Evolutionary conservation across 1,284 basidiomycete species (phyloP).

Genomic region (Chiua sp.): DNA sequence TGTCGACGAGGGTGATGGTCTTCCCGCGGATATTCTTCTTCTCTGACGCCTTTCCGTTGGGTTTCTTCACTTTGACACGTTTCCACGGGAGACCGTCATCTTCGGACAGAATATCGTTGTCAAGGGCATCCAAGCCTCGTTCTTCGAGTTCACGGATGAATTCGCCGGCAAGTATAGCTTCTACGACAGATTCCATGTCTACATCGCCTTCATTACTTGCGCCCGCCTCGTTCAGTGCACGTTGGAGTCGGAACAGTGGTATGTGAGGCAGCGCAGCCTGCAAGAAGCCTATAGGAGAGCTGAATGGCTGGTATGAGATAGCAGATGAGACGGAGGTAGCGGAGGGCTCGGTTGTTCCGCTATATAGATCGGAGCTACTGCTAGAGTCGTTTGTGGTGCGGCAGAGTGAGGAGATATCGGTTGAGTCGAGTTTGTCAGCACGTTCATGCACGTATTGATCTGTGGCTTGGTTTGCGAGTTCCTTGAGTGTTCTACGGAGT

Average conservation of each 20-base stretch:
- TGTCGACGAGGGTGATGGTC: conserved; percentile 61
- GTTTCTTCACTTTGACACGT: conserved; percentile 25
- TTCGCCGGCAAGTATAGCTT: conserved; percentile 62
- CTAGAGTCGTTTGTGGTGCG: conserved; percentile 49
- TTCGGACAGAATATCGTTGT: conserved; percentile 26
- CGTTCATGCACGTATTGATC: conserved; percentile 49
- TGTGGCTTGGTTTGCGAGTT: conserved; percentile 54
- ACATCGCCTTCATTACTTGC: conserved; percentile 36
- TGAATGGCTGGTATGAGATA: conserved; percentile 50
- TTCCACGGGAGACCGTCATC: conserved; percentile 39
- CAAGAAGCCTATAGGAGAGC: conserved; percentile 69
- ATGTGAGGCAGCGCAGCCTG: conserved; percentile 70
- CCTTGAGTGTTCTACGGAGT: conserved; percentile 49
- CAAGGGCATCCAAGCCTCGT: conserved; percentile 56
- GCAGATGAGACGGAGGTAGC: conserved; percentile 47
- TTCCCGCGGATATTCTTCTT: conserved; percentile 44
- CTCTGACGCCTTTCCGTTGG: conserved; percentile 28
- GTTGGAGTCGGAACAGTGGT: conserved; percentile 46
- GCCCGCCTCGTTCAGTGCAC: conserved; percentile 49
- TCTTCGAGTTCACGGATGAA: conserved; percentile 70
- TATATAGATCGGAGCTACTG: conserved; percentile 50
- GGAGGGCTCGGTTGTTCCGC: conserved; percentile 44
- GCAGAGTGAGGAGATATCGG: conserved; percentile 35
- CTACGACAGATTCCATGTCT: conserved; percentile 72
- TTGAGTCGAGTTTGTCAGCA: conserved; percentile 40